Evolutionary conservation across 768 basidiomycete genomes (phyloP).

Genomic region (Neoboletus magnificus): DNA sequence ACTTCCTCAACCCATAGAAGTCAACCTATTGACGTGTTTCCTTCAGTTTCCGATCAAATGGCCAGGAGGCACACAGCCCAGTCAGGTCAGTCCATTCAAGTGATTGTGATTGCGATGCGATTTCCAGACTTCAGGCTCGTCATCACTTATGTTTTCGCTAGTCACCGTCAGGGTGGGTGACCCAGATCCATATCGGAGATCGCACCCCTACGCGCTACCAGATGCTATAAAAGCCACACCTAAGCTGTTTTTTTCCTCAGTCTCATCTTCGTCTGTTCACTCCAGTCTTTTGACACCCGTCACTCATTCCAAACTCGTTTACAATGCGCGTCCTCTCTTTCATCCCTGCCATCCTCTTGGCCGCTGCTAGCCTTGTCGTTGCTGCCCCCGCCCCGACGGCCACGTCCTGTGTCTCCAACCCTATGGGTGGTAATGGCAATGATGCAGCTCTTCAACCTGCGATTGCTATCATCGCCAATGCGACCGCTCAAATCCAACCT

Average conservation of each 20-base stretch:
- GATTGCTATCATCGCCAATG: constrained; percentile 12
- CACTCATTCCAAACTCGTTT: constrained; percentile 9
- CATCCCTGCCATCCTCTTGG: constrained; percentile 10
- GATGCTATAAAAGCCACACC: constrained; percentile 15
- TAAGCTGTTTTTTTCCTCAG: not conserved
- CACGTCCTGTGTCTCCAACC: constrained; percentile 1
- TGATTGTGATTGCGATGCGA: constrained; percentile 33
- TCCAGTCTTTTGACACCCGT: constrained; percentile 11
- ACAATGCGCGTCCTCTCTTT: constrained; percentile 17
- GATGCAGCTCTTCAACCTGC: constrained; percentile 9
- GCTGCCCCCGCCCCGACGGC: constrained; percentile 3
- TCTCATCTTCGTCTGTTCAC: not conserved
- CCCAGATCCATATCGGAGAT: not conserved
- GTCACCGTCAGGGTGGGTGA: not conserved
- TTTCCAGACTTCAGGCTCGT: not conserved
- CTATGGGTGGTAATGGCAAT: constrained; percentile 1
- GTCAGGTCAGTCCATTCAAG: constrained; percentile 18
- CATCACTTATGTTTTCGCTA: not conserved
- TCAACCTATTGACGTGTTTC: constrained; percentile 6
- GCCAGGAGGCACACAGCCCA: not conserved
- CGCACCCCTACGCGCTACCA: not conserved
- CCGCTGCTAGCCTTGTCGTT: constrained; percentile 5
- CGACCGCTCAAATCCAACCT: constrained; percentile 3
- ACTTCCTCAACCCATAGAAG: not conserved
- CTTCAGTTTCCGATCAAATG: not conserved